A percentile compares a stretch with the other conserved stretches of the same genome.
phyloP scores from a whole-genome alignment of 139 green algal genomes.

The Picochlorum sp. region DNA sequence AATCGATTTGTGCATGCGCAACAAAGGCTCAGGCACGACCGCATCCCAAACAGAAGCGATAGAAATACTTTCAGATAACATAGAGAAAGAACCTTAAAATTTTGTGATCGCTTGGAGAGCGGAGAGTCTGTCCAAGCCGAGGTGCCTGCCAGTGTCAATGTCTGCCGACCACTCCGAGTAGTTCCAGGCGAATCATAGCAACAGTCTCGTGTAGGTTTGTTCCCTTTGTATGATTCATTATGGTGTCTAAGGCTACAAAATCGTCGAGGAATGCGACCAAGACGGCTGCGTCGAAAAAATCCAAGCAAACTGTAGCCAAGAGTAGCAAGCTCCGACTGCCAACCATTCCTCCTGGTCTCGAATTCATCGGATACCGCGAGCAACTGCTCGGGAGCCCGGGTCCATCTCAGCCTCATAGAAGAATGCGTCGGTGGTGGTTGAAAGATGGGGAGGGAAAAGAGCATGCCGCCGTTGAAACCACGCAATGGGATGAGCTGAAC shows the following conservation, averaged over 20 bases:
- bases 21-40: no score
- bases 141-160: no score
- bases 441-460: conserved; percentile 7
- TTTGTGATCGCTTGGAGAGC: no score
- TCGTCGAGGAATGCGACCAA: no score
- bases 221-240: neutral
- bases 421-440: conserved; percentile 17
- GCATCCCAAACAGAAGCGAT: no score
- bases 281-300: neutral
- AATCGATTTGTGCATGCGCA: no score
- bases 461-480: conserved; percentile 23
- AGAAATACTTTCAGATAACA: no score
- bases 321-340: neutral
- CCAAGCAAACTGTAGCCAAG: neutral
- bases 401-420: neutral
- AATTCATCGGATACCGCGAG: conserved; percentile 2
- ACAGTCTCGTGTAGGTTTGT: neutral
- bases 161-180: no score
- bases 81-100: no score
- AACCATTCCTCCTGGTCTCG: neutral
- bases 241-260: no score
- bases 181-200: no score
- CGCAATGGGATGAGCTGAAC: neutral
- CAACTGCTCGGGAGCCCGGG: neutral
- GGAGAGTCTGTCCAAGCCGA: no score